Conservation (phyloP, 1,284 basidiomycete genomes). For the Fereydounia khargensis region DNA sequence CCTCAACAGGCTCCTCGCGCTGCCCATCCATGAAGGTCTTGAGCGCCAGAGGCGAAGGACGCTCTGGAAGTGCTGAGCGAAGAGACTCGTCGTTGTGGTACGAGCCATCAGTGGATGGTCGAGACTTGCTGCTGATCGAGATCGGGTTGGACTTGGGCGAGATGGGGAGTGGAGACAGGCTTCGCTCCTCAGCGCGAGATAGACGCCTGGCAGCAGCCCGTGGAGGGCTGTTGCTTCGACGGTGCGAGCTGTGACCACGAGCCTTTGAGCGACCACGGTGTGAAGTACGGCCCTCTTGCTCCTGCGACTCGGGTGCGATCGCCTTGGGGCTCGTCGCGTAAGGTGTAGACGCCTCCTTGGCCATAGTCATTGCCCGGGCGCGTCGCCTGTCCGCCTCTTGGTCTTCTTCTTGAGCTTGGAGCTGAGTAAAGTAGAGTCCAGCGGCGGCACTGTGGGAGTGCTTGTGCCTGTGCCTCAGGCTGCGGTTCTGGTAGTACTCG, state of each 20-base stretch:
- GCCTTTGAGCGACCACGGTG: conserved; percentile 39
- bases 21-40: background rate
- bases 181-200: background rate
- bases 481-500: conserved; percentile 18
- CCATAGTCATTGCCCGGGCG: background rate
- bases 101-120: conserved; percentile 10
- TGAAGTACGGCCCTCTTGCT: conserved; percentile 1
- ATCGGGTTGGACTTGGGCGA: conserved; percentile 20
- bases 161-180: conserved; percentile 10
- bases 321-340: conserved; percentile 9
- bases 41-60: conserved; percentile 16
- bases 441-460: conserved; percentile 42
- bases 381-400: conserved; percentile 1
- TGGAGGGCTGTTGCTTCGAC: conserved; percentile 37
- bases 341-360: background rate
- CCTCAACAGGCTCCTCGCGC: background rate
- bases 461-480: conserved; percentile 34
- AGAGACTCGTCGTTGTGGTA: conserved; percentile 28
- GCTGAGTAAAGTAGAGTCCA: conserved; percentile 33
- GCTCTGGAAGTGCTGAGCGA: conserved; percentile 17
- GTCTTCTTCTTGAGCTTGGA: conserved; percentile 13
- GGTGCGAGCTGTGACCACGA: conserved; percentile 34
- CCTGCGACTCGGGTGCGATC: conserved; percentile 8
- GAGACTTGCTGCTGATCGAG: conserved; percentile 7
- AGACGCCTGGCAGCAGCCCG: conserved; percentile 34